Evolutionary conservation across 2,329 filamentous ascomycete species (phyloP), one percentile per base, ranked within the genome.

Genomic region (Talaromyces albobiverticillius): DNA sequence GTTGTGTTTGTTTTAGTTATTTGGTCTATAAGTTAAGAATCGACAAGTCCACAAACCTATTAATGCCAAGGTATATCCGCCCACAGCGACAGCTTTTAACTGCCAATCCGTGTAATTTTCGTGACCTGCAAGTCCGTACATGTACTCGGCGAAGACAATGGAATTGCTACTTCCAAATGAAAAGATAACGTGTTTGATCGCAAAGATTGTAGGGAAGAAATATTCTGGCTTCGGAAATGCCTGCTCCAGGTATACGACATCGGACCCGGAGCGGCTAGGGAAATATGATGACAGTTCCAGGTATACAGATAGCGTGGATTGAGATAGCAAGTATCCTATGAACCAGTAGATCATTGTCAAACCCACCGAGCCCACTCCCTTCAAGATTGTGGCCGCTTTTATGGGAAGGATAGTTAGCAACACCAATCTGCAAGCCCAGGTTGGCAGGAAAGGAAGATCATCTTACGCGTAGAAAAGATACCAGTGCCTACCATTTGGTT

Each of bases 241-340:
- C 62, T 88, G 85, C 60, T 88, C 85, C 0, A 88, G 76, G 59
- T 87, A 88, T 0, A 86, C 85, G 0, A 86, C 84, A 61, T 88
- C 83, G 0, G 80, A 79, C 0, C 85, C 85, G 2, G 82, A 86
- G 7, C 85, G 80, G 62, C 81, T 87, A 0, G 85, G 84, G 55
- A 88, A 88, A 57, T 84, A 87, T 1, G 82, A 76, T 0, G 83
- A 79, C 13, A 82, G 80, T 61, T 88, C 85, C 8, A 87, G 78
- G 54, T 87, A 87, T 0, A 85, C 78, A 0, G 76, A 71, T 3
- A 86, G 75, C 1, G 79, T 79, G 2, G 80, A 76, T 0, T 76
- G 64, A 0, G 83, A 79, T 49, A 85, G 81, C 32, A 87, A 46
- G 54, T 82, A 81, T 3, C 85, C 85, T 11, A 88, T 75, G 1